Base-by-base conservation (phyloP, 2,329 filamentous ascomycete genomes). In the Aspergillus vadensis region DNA sequence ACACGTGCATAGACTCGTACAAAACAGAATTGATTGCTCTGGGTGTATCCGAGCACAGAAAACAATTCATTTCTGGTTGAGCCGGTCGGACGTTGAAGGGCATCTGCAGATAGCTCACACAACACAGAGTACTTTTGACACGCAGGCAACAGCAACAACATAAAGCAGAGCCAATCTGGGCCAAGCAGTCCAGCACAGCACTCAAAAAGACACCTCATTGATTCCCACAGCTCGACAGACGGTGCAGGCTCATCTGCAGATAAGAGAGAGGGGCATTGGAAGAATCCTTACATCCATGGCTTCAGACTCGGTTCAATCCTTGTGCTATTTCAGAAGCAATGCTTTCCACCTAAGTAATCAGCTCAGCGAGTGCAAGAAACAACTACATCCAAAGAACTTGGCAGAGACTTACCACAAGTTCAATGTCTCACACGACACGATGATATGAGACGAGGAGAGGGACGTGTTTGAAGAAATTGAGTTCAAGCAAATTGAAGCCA, bases 221-320 rank as follows among this genome's bases (percentile, higher is more conserved):
- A 17, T 15, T n/a, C 15, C 25, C 25, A 30, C 9, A 30, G 25
- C 25, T 50, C 9, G n/a, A 50, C 25, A 39, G 5, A 32, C 25
- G 25, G 10, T 19, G 41, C 12, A 15, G 23, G 30, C 7, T 12
- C 30, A n/a, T 49, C 17, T 19, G 36, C 9, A 49, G 14, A 43
- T 49, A 27, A 15, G 15, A 19, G 3, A 44, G 27, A 44, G 17
- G 5, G 15, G 38, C 8, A 44, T 27, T 25, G 43, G 21, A 19
- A 17, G 19, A 48, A 32, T 49, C 23, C 61, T 63, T 63, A 63
- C 61, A 58, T 63, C 61, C 61, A 63, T 63, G 10, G 55, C 19
- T 58, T n/a, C 12, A 41, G 36, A 5, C 36, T 32, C 36, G 38
- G 8, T 23, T 23, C 38, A 38, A 58, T 19, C 49, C 14, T 5